Evolutionary conservation across 768 basidiomycete species (phyloP), one percentile per base, ranked within the genome.

Genomic region (Termitomyces eurrhizus): DNA sequence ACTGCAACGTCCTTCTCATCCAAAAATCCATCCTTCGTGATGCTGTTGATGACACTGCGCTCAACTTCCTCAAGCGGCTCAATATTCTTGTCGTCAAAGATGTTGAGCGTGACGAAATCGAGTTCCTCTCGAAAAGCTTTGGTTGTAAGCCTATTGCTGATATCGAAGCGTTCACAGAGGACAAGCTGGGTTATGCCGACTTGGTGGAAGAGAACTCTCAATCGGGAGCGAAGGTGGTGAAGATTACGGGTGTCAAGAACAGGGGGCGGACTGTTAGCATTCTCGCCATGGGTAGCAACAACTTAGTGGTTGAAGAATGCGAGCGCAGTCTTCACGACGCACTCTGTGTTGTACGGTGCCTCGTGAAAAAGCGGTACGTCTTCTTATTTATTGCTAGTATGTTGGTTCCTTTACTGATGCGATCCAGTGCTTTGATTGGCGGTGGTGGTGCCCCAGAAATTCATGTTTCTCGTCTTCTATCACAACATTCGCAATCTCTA

Each of bases 11-110:
- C 54, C 87, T 99, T 52, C 84, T 99, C 50, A 97, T 99, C 70
- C 97, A 99, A 81, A 99, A 99, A 74, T 98, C 97, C 48, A 99
- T 99, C 71, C 85, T 99, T 46, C 93, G 97, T 56, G 97, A 99
- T 69, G 97, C 96, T n/a, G 95, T 98, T 59, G 97, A 96, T 72
- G 97, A 98, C 62, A 89, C 94, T 24, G 94, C 97, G 7, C 89
- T 99, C 62, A 95, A 92, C 72, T 98, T 98, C 84, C 87, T 99
- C 65, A 94, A 97, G 70, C 91, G 94, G 62, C 86, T 99, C 61
- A 95, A 94, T 70, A 99, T 99, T 70, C 83, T 98, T 46, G 95
- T 90, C 60, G 88, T 98, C 65, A 98, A 98, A 75, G 96, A 99
- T 69, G 88, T 99, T 41, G 97, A 99, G 71, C 91, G 97, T 59